These are phyloP conservation scores for Pisolithus tinctorius DNA, from an alignment of 768 basidiomycete genomes.

Conservation along the genomic window DNA sequence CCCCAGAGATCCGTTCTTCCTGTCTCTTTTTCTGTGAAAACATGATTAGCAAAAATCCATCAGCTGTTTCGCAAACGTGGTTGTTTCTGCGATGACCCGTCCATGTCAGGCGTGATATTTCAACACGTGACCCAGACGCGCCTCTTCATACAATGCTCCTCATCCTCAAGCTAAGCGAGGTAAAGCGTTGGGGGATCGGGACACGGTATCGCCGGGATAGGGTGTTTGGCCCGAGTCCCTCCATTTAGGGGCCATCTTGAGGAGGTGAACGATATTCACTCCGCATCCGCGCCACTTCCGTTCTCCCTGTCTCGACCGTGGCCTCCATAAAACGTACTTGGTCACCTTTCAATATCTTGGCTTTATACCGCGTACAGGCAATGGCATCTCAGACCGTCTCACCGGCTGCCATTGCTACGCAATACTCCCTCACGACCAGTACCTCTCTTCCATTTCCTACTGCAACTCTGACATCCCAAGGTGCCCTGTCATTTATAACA, in stretches of 20 bases:
- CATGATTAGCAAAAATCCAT: slow-evolving; percentile 20
- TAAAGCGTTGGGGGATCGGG: too few species aligned
- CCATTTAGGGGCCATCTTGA: too few species aligned
- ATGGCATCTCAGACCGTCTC: slow-evolving; percentile 1
- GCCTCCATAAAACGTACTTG: too few species aligned
- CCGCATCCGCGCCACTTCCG: too few species aligned
- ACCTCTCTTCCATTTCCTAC: slow-evolving; percentile 62
- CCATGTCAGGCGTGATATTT: slow-evolving; percentile 1
- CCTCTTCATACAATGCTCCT: neutral
- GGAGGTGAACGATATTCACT: too few species aligned
- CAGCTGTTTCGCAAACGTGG: slow-evolving; percentile 1
- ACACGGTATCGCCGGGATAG: too few species aligned
- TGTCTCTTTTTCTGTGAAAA: slow-evolving; percentile 24
- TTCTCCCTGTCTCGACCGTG: too few species aligned
- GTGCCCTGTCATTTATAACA: slow-evolving; percentile 45
- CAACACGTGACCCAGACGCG: slow-evolving; percentile 18
- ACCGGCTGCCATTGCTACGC: slow-evolving; percentile 35
- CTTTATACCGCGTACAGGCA: neutral
- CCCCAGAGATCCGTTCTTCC: slow-evolving; percentile 20
- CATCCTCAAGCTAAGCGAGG: too few species aligned
- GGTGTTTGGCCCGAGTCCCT: too few species aligned
- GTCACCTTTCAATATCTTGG: neutral
- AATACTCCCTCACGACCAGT: slow-evolving; percentile 51
- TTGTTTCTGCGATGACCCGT: neutral
- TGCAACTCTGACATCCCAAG: slow-evolving; percentile 43